These are phyloP conservation scores for Penicillium sp. DNA, from an alignment of 2,329 filamentous ascomycete species.

Conservation along the genomic window DNA sequence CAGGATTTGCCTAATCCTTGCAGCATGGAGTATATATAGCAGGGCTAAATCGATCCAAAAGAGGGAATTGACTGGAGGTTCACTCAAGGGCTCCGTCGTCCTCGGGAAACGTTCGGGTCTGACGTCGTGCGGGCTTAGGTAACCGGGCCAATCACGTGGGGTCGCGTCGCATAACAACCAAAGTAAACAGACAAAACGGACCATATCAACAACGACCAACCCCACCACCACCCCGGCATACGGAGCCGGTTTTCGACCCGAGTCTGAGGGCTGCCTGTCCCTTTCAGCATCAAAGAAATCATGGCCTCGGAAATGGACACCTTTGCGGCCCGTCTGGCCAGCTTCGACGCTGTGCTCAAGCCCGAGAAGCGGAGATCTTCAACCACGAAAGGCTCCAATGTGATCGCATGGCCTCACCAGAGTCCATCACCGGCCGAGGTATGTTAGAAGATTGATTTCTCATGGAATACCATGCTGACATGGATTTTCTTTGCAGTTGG, in stretches of 20 bases:
- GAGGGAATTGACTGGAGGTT: slow-evolving; percentile 11
- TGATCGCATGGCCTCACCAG: slow-evolving; percentile 75
- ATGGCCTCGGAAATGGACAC: slow-evolving; percentile 56
- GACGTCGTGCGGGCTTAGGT: slow-evolving; percentile 19
- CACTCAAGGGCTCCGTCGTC: slow-evolving; percentile 3
- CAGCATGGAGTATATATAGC: slow-evolving; percentile 26
- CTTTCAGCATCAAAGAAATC: neutral
- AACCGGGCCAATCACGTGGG: slow-evolving; percentile 21
- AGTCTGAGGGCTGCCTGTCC: neutral
- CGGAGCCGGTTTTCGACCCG: slow-evolving; percentile 1
- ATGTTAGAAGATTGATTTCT: slow-evolving; percentile 26
- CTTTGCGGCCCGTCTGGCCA: slow-evolving; percentile 74
- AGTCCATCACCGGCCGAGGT: slow-evolving; percentile 67
- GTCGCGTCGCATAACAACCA: slow-evolving; percentile 23
- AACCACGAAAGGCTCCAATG: slow-evolving; percentile 59
- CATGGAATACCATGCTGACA: slow-evolving; percentile 1
- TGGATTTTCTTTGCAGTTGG: slow-evolving; percentile 61
- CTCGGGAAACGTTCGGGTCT: slow-evolving; percentile 12
- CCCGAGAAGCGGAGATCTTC: slow-evolving; percentile 71
- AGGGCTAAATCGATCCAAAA: slow-evolving; percentile 14
- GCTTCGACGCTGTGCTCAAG: slow-evolving; percentile 68
- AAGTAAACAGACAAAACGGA: slow-evolving; percentile 26
- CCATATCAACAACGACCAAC: slow-evolving; percentile 19
- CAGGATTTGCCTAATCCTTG: slow-evolving; percentile 22
- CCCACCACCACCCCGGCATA: slow-evolving; percentile 5